phyloP scores from a whole-genome alignment of 306 rosid species.

The Fragaria ananassa region DNA sequence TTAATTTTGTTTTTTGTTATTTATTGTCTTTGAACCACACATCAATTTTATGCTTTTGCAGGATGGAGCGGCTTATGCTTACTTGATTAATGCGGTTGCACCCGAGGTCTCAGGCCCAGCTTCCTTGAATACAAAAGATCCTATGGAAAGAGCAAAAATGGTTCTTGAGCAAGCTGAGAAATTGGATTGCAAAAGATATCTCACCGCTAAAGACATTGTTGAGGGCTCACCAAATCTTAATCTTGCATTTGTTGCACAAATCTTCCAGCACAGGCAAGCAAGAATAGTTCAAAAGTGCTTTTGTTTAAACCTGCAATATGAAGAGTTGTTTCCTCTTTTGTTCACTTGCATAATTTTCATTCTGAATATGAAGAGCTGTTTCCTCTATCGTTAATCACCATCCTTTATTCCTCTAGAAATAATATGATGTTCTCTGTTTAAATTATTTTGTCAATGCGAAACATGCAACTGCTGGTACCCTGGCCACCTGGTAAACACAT shows the following conservation, averaged over 20 bases:
- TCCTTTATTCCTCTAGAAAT: neutral
- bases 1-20: neutral
- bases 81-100: conserved; percentile 90
- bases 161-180: conserved; percentile 94
- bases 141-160: conserved; percentile 80
- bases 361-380: neutral
- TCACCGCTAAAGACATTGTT: conserved; percentile 85
- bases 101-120: conserved; percentile 82
- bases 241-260: conserved; percentile 99
- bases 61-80: conserved; percentile 98
- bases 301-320: conserved; percentile 23
- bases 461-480: neutral
- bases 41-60: conserved; percentile 34
- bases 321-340: neutral
- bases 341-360: neutral
- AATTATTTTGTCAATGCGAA: neutral
- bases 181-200: conserved; percentile 89
- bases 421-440: neutral
- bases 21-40: conserved; percentile 5
- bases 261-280: conserved; percentile 93
- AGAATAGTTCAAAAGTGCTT: neutral
- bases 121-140: conserved; percentile 56
- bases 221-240: conserved; percentile 99
- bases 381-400: conserved; percentile 9
- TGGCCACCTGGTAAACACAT: conserved; percentile 1